Percentiles rank a stretch among this genome's conserved stretches.
phyloP scores from a whole-genome alignment of 176 grass and related monocot genomes.

The Urochloa ruziziensis region DNA sequence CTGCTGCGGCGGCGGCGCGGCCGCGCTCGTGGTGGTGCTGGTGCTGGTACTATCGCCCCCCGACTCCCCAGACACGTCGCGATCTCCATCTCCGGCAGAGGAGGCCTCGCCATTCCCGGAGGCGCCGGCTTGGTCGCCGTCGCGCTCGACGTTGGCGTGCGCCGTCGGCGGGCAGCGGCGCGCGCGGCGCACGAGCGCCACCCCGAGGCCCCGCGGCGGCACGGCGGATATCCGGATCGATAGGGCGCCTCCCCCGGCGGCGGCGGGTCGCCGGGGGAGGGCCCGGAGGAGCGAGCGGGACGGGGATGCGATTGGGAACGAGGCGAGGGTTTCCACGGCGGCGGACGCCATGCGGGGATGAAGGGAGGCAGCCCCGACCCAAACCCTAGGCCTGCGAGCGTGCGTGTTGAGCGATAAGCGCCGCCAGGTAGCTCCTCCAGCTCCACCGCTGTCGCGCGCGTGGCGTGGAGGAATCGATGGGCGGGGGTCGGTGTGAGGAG shows the following conservation, averaged over 20 bases:
- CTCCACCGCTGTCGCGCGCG: neutral
- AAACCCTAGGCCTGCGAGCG: slow-evolving; percentile 11
- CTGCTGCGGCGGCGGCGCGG: slow-evolving; percentile 22
- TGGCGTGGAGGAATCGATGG: slow-evolving; percentile 32
- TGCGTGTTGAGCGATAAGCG: neutral
- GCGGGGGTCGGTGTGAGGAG: neutral
- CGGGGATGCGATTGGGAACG: slow-evolving; percentile 36
- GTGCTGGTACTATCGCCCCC: slow-evolving; percentile 27
- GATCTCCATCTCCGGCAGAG: slow-evolving; percentile 37
- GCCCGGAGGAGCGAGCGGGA: slow-evolving; percentile 37
- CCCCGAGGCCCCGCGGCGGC: slow-evolving; percentile 52
- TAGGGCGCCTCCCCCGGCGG: neutral
- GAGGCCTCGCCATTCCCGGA: slow-evolving; percentile 29
- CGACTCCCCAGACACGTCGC: slow-evolving; percentile 22
- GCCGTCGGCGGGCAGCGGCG: slow-evolving; percentile 46
- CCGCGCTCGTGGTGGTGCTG: slow-evolving; percentile 36
- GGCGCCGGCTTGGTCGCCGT: slow-evolving; percentile 12
- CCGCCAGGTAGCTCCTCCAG: neutral
- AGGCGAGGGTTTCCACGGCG: slow-evolving; percentile 65
- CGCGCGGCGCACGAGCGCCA: slow-evolving; percentile 40
- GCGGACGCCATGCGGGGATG: slow-evolving; percentile 32
- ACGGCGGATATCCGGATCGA: slow-evolving; percentile 48
- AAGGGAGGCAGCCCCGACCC: neutral
- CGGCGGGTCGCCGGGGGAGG: neutral
- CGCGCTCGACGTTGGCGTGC: slow-evolving; percentile 51